phyloP scores from a whole-genome alignment of 2,329 filamentous ascomycete species.

The Aspergillus ochraceoroseus region DNA sequence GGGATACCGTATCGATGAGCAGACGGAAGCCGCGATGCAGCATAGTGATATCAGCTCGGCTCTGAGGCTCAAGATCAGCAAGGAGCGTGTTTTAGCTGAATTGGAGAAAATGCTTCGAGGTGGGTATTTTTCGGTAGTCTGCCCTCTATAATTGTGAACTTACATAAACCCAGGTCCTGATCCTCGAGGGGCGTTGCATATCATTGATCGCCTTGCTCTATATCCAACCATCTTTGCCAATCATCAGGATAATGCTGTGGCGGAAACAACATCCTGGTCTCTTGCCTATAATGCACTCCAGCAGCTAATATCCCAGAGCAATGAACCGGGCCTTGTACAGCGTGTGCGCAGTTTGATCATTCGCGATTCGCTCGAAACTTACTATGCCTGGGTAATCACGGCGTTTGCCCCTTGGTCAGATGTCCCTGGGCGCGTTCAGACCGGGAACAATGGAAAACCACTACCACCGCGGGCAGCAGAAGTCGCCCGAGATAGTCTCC shows the following conservation, averaged over 20 bases:
- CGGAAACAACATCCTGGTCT: conserved; percentile 58
- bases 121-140: no score
- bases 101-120: conserved; percentile 86
- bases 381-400: conserved; percentile 70
- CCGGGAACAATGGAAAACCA: conserved; percentile 47
- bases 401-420: conserved; percentile 70
- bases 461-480: conserved; percentile 57
- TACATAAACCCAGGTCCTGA: conserved; percentile 31
- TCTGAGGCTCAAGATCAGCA: conserved; percentile 81
- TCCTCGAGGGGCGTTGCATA: conserved; percentile 35
- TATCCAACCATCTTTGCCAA: conserved; percentile 43
- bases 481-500: conserved; percentile 72
- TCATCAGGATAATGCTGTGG: conserved; percentile 47
- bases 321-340: conserved; percentile 35
- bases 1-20: conserved; percentile 68
- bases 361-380: conserved; percentile 59
- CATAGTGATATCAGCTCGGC: conserved; percentile 71
- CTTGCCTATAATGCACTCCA: conserved; percentile 61
- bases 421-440: conserved; percentile 37
- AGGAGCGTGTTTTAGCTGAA: conserved; percentile 82
- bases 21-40: conserved; percentile 68
- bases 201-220: conserved; percentile 39
- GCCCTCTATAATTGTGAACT: neutral
- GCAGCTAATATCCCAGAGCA: conserved; percentile 39
- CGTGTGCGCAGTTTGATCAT: conserved; percentile 51